phyloP scores from a whole-genome alignment of 192 early-diverging fungal species.

The Rhizoclosmatium globosum region DNA sequence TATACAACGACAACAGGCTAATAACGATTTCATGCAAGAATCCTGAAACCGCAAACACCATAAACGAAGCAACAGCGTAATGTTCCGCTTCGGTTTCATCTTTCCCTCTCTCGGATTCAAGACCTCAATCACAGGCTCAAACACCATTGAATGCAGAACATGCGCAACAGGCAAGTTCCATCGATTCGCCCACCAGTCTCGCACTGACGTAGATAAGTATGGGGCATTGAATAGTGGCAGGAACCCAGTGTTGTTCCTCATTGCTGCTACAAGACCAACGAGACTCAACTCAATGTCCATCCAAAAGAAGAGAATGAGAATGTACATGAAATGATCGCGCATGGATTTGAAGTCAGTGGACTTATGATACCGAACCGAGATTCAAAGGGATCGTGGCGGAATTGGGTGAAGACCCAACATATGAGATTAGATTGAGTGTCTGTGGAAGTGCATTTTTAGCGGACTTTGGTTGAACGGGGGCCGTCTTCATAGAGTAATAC shows the following conservation, averaged over 20 bases:
- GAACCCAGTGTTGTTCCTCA: not conserved
- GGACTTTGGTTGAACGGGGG: no score
- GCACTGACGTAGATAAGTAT: conserved; percentile 4
- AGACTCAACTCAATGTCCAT: no score
- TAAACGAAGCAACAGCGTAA: not conserved
- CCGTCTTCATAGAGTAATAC: no score
- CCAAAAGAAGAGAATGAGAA: no score
- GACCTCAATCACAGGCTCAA: not conserved
- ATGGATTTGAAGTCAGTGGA: no score
- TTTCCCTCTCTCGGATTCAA: not conserved
- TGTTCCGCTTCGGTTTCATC: not conserved
- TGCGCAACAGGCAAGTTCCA: not conserved
- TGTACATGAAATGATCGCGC: no score
- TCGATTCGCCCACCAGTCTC: conserved; percentile 1
- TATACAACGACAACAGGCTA: not conserved
- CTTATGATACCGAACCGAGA: no score
- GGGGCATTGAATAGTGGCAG: conserved; percentile 7
- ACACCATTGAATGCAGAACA: not conserved
- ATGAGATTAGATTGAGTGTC: no score
- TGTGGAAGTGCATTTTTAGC: no score
- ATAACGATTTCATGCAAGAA: conserved; percentile 6
- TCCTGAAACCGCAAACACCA: not conserved
- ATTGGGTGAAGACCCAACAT: no score
- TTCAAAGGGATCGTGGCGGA: no score
- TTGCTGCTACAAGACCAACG: no score